A percentile compares a stretch with the other conserved stretches of the same genome.
These are phyloP conservation scores for Phytophthora pinifolia DNA, from an alignment of 352 stramenopile genomes.

Conservation along the genomic window DNA sequence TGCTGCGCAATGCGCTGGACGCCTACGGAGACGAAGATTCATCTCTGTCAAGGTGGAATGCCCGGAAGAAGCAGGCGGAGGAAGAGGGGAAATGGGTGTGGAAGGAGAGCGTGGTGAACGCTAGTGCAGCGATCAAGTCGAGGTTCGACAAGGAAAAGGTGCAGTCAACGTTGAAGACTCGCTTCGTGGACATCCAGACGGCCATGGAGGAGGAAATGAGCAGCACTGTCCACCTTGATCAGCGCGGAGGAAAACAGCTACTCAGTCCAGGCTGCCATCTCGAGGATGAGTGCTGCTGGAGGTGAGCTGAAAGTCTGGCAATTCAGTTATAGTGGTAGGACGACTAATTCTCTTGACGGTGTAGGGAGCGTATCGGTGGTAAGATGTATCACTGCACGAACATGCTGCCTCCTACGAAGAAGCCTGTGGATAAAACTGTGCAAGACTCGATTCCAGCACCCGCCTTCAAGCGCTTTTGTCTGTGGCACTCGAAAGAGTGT, in stretches of 20 bases:
- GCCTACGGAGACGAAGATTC: conserved; percentile 50
- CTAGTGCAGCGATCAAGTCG: conserved; percentile 40
- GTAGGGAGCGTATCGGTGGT: conserved; percentile 43
- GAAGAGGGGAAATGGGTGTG: conserved; percentile 46
- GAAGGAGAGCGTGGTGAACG: conserved; percentile 36
- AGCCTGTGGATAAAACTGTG: conserved; percentile 1
- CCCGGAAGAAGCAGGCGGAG: conserved; percentile 40
- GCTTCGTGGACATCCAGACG: conserved; percentile 37
- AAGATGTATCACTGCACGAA: conserved; percentile 61
- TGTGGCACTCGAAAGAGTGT: conserved; percentile 61
- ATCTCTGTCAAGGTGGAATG: conserved; percentile 57
- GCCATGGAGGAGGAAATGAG: conserved; percentile 44
- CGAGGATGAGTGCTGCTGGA: conserved; percentile 38
- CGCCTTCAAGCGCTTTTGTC: conserved; percentile 37
- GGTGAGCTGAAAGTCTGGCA: conserved; percentile 15
- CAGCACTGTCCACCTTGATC: conserved; percentile 20
- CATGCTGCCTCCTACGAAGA: conserved; percentile 18
- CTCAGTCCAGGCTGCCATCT: conserved; percentile 3
- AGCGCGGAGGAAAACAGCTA: conserved; percentile 19
- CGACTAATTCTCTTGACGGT: conserved; percentile 1
- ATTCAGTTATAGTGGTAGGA: background rate
- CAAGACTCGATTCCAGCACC: background rate
- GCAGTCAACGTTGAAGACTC: conserved; percentile 28
- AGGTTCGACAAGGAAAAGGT: conserved; percentile 38
- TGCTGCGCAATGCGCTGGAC: conserved; percentile 60